phyloP scores from a whole-genome alignment of 805 yeast species.

The Wickerhamiella brachini region DNA sequence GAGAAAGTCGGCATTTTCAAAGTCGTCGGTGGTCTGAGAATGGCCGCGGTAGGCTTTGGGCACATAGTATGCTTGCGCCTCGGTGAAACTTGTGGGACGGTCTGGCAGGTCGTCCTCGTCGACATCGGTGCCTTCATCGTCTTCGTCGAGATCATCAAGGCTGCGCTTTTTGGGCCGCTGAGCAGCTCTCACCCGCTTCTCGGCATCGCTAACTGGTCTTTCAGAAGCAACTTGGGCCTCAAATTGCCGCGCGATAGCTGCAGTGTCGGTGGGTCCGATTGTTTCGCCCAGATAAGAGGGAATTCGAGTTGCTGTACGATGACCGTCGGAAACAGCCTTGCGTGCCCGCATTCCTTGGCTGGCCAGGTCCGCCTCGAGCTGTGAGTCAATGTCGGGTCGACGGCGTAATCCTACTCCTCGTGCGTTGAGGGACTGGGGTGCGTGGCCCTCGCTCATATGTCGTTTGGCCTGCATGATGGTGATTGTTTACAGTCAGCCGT shows the following conservation, averaged over 20 bases:
- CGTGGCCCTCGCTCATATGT: background rate
- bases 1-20: constrained; percentile 21
- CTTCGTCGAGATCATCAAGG: constrained; percentile 6
- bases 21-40: constrained; percentile 14
- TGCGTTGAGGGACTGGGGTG: background rate
- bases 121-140: constrained; percentile 17
- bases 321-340: constrained; percentile 23
- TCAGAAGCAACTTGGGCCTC: background rate
- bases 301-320: constrained; percentile 13
- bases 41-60: constrained; percentile 8
- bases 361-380: constrained; percentile 15
- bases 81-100: background rate
- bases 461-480: background rate
- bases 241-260: constrained; percentile 4
- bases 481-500: background rate
- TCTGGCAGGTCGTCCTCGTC: constrained; percentile 10
- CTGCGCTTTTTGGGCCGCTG: constrained; percentile 2
- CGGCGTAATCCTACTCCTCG: background rate
- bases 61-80: constrained; percentile 9
- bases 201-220: constrained; percentile 5
- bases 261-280: constrained; percentile 15
- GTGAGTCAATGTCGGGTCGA: constrained; percentile 5
- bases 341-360: constrained; percentile 20
- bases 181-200: constrained; percentile 1
- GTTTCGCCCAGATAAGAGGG: constrained; percentile 19